Base-by-base conservation (phyloP, 805 yeast genomes). In the Myxozyma udenii region DNA sequence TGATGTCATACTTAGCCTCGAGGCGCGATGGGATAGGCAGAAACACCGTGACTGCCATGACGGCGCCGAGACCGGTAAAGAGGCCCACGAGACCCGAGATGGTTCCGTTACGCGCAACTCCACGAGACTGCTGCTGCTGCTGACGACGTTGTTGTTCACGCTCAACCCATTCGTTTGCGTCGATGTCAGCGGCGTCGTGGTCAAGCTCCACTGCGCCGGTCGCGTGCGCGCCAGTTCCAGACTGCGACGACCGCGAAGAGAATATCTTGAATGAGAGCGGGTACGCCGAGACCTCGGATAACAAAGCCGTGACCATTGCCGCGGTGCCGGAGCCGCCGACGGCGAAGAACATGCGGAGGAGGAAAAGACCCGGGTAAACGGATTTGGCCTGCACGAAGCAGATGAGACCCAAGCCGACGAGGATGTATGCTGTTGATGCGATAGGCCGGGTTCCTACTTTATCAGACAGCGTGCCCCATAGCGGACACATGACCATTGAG, bases 61-160 rank as follows among this genome's bases (percentile, higher is more conserved):
- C 74, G 1, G 88, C 89, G 44, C 89, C 89, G 16, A 79, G 62
- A 0, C 88, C 88, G 16, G 85, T 74, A 44, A 76, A 69, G 14
- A 80, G 65, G 1, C 90, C 90, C 39, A 84, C 74, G 21, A 81
- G 62, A 0, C 87, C 83, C 0, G 85, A 75, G 48, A 75, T 70
- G 55, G 75, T 77, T 2, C 87, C 88, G 57, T 75, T 78, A 41
- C 71, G 68, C 1, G 43, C 52, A n/a, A 21, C 43, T 9, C 46
- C 28, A 3, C 46, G 26, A 4, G 38, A 36, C 4, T 38, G 35
- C 12, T 26, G 11, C 19, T 41, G 45, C 30, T 33, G 42, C 14
- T 28, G 33, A 4, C 51, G 36, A 4, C 44, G 44, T 6, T 37
- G 38, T 11, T 26, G 11, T 18, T 41, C 45, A 22, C 33, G 46